Evolutionary conservation across 2,329 filamentous ascomycete species (phyloP).

Genomic region (Aspergillus sp.): DNA sequence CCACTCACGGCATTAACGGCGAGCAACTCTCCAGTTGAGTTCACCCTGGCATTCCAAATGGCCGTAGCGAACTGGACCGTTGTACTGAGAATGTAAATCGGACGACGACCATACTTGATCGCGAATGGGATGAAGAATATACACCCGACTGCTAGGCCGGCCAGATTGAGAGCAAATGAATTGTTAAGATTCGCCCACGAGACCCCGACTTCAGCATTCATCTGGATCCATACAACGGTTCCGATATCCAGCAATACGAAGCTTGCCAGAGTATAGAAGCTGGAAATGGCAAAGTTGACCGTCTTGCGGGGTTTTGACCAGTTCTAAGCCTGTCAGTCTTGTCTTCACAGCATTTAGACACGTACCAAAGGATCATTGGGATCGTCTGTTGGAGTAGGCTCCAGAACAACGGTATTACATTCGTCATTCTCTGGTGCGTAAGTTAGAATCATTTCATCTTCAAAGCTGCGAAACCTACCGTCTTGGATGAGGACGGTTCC

Average conservation of each 20-base stretch:
- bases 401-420: constrained; percentile 5
- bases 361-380: constrained; percentile 24
- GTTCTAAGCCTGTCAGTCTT: neutral
- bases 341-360: neutral
- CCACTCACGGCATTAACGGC: constrained; percentile 7
- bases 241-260: constrained; percentile 3
- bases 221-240: constrained; percentile 8
- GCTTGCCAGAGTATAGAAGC: constrained; percentile 9
- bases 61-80: neutral
- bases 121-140: constrained; percentile 17
- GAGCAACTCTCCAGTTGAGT: neutral
- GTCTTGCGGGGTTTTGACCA: constrained; percentile 11
- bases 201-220: constrained; percentile 13
- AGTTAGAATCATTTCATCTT: neutral
- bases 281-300: constrained; percentile 9
- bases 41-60: neutral
- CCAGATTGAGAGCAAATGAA: constrained; percentile 10
- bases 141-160: constrained; percentile 11
- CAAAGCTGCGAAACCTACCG: neutral
- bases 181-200: constrained; percentile 9
- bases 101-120: constrained; percentile 12
- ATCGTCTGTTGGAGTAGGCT: constrained; percentile 18
- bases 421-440: neutral
- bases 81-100: constrained; percentile 3
- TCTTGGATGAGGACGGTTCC: neutral